A percentile compares a stretch with the other conserved stretches of the same genome.
Evolutionary conservation across 495 filamentous ascomycete species (phyloP).

Genomic region (Penicillium manginii): DNA sequence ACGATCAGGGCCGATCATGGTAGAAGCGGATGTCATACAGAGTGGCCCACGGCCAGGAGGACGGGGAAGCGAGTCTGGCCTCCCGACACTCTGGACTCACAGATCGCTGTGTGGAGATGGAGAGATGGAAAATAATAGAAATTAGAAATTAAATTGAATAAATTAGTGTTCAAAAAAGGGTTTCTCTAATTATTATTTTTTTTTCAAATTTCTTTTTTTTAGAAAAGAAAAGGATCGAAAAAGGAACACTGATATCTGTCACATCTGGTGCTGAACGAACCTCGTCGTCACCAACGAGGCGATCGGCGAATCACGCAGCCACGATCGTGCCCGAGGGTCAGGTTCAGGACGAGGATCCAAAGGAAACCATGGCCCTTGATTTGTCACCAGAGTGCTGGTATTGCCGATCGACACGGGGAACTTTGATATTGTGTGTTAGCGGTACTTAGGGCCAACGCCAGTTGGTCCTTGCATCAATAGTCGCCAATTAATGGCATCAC

Average conservation of each 20-base stretch:
- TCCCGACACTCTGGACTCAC: constrained; percentile 19
- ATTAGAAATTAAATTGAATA: not conserved
- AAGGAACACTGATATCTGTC: constrained; percentile 37
- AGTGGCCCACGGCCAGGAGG: constrained; percentile 26
- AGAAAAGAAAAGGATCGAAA: constrained; percentile 1
- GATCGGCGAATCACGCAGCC: constrained; percentile 41
- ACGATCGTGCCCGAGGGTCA: constrained; percentile 27
- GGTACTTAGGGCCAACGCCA: constrained; percentile 21
- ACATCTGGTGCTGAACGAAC: constrained; percentile 41
- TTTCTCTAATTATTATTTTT: not conserved
- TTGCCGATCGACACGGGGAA: constrained; percentile 44
- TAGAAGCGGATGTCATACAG: constrained; percentile 43
- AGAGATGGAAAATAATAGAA: too few relatives aligned
- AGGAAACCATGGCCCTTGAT: constrained; percentile 38
- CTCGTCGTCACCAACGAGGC: constrained; percentile 7
- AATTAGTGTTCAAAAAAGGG: not conserved
- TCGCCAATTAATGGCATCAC: constrained; percentile 22
- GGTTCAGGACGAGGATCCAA: constrained; percentile 27
- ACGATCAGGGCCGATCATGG: constrained; percentile 33
- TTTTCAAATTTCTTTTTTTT: not conserved
- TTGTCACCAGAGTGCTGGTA: constrained; percentile 43
- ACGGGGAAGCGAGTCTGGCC: constrained; percentile 30
- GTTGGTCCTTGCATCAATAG: constrained; percentile 50
- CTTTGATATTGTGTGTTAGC: constrained; percentile 3
- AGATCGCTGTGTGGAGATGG: constrained; percentile 10